Conservation (phyloP, 2,329 filamentous ascomycete genomes). For the Lachnellula suecica region DNA sequence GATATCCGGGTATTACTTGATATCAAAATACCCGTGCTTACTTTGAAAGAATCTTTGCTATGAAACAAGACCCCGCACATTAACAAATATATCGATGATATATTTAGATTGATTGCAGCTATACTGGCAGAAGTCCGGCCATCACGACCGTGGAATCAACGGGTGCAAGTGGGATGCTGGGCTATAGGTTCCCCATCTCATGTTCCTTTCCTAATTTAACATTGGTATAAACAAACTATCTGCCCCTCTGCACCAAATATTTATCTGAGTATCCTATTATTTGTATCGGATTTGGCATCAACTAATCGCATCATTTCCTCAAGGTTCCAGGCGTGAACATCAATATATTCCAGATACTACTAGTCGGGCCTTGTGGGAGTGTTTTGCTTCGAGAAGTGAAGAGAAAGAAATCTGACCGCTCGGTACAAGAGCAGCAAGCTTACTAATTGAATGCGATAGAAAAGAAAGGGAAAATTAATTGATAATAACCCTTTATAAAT, state of each 20-base stretch:
- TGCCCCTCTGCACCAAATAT: slow-evolving; percentile 60
- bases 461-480: too few species aligned
- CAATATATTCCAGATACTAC: slow-evolving; percentile 70
- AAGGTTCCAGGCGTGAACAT: slow-evolving; percentile 67
- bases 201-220: slow-evolving; percentile 2
- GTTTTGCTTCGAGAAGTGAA: slow-evolving; percentile 65
- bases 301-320: slow-evolving; percentile 69
- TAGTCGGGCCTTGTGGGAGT: slow-evolving; percentile 67
- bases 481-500: too few species aligned
- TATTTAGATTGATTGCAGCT: slow-evolving; percentile 67
- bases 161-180: slow-evolving; percentile 83
- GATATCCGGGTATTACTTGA: slow-evolving; percentile 82
- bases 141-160: slow-evolving; percentile 63
- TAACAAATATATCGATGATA: slow-evolving; percentile 67
- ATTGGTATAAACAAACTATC: slow-evolving; percentile 56
- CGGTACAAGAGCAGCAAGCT: too few species aligned
- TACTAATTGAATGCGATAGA: too few species aligned
- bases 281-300: slow-evolving; percentile 62
- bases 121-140: slow-evolving; percentile 56
- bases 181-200: slow-evolving; percentile 48
- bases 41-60: neutral
- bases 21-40: slow-evolving; percentile 65
- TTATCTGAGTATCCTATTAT: slow-evolving; percentile 63
- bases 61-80: slow-evolving; percentile 42
- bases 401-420: slow-evolving; percentile 46